These are phyloP conservation scores for Botrytis pseudocinerea DNA, from an alignment of 2,329 filamentous ascomycete genomes.

Conservation along the genomic window DNA sequence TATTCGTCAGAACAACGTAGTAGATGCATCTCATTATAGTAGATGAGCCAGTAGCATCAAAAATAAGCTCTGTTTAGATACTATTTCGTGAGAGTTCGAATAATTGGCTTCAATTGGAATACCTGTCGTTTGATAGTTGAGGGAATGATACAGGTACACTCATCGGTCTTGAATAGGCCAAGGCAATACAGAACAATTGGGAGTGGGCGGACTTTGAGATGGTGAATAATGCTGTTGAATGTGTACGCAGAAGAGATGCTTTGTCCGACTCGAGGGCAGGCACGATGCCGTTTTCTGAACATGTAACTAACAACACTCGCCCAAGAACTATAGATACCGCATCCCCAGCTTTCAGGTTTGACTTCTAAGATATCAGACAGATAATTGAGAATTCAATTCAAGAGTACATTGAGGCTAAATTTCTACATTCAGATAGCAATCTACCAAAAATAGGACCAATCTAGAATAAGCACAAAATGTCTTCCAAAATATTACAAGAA, in stretches of 20 bases:
- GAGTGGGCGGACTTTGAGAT: neutral
- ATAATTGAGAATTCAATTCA: neutral
- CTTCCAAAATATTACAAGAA: neutral
- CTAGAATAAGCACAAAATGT: neutral
- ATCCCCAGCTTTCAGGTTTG: neutral
- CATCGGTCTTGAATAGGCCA: neutral
- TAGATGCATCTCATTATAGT: neutral
- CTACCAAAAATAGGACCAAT: neutral
- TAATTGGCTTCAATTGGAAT: neutral
- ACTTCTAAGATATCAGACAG: too few species aligned
- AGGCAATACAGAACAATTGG: neutral
- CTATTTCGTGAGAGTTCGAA: neutral
- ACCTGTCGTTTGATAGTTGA: neutral
- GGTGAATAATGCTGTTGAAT: neutral
- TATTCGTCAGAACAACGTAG: neutral
- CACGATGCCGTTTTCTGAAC: neutral
- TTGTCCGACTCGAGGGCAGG: neutral
- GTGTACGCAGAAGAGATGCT: neutral
- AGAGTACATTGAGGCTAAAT: neutral
- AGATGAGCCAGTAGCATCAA: neutral
- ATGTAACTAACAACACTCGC: neutral
- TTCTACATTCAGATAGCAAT: neutral
- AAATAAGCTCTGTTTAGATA: neutral
- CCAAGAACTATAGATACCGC: neutral
- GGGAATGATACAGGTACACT: too few species aligned